Evolutionary conservation across 176 grass and related monocot genomes (phyloP), one percentile per base, ranked within the genome.

Genomic region (Saccharum officinarum): DNA sequence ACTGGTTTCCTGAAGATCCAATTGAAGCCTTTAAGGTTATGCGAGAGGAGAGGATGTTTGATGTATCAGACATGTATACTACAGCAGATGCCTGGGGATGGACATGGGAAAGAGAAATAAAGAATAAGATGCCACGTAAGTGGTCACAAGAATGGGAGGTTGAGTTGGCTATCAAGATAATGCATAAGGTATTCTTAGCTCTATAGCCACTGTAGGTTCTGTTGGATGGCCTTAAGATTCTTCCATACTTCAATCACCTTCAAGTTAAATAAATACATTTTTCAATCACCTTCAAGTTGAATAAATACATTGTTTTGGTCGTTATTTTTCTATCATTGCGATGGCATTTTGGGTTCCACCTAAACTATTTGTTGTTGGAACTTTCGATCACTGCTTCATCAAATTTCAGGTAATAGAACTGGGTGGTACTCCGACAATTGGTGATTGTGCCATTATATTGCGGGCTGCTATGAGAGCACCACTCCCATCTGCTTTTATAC

Each of bases 101-200:
- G 96, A 95, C 91, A 83, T 98, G 96, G 96, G 96, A 98, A 86
- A 95, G 49, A 73, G 93, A 98, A 31, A 77, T 89, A 65, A 95
- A 95, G 74, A 94, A 90, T 63, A 95, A 86, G 89, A 95, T 92
- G 93, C 96, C 96, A 11, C 83, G 55, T 25, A 98, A 83, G 68
- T 98, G 96, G 96, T 95, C 96, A 76, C 96, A 98, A 89, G 96
- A 95, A 90, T 98, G 96, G 93, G 96, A 98, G 87, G 93, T 94
- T 87, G 96, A 95, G 44, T 72, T 98, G 63, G 93, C 96, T 82
- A 94, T 98, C 60, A 98, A 94, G 81, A 95, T 98, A 80, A 91
- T 94, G 89, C 88, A 95, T 61, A 92, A 98, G 93, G 93, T 78
- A 91, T 67, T 83, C 10, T 69, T 75, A 67, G 47, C 17, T 39